Base-by-base conservation (phyloP, 768 basidiomycete species). In the Pholiota molesta region DNA sequence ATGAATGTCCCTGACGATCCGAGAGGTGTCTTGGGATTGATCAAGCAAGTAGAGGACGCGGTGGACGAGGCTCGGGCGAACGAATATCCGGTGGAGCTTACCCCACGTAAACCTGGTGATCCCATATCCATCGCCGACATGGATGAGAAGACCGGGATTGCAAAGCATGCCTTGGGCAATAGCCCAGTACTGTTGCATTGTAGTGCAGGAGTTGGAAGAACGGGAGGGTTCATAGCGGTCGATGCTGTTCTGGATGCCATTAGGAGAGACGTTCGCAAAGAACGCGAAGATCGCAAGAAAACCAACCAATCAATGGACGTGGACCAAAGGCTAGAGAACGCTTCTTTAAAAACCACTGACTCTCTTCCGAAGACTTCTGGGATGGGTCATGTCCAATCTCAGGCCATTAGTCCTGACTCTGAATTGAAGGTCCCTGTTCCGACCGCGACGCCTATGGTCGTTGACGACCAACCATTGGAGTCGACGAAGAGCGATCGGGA, bases 171-270 rank as follows among this genome's bases (percentile, higher is more conserved):
- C 6, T 65, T 82, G 54, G 82, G 81, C 14, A 76, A 80, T 56
- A 75, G 83, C 21, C 92, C 92, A 0, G 83, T 95, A 29, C 71
- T 96, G 52, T 73, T 96, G 65, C 94, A 96, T 72, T 96, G 96
- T 71, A 95, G 94, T 31, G 97, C 97, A 0, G 97, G 97, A 19
- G 95, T 97, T 6, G 97, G 97, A 0, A 84, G 97, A 44, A 98
- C 97, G 0, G 97, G 97, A 21, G 92, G 91, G 26, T 98, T 94
- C 73, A 95, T 98, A 69, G 87, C 92, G 8, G 86, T 97, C 1
- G 93, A 95, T 71, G 89, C 93, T 8, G 80, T 94, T n/a, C 77
- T 96, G 57, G 91, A 94, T 70, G 89, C 85, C 5, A 76, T 95
- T 3, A 77, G 84, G 68, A 72, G 81, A 55, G 91, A 94, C 74